Conservation (phyloP, 2,329 filamentous ascomycete species). For the Pezicula carpinea region DNA sequence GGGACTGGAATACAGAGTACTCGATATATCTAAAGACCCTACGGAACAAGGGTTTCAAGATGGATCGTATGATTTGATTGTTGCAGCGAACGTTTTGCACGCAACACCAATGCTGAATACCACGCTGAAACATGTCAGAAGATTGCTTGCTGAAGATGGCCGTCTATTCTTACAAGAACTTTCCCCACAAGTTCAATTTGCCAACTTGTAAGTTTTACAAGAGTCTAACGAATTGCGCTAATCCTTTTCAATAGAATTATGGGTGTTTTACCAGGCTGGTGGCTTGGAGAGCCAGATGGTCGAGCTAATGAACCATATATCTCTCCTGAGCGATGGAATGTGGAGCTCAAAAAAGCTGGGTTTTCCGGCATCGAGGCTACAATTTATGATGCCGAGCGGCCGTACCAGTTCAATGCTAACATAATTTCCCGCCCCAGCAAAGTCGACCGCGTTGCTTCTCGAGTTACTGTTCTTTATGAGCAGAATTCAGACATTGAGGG, state of each 20-base stretch:
- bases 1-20: conserved; percentile 25
- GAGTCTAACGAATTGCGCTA: background rate
- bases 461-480: background rate
- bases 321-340: conserved; percentile 21
- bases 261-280: conserved; percentile 28
- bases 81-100: conserved; percentile 23
- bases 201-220: conserved; percentile 1
- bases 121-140: conserved; percentile 12
- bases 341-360: conserved; percentile 24
- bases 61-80: conserved; percentile 23
- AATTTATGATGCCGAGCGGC: conserved; percentile 12
- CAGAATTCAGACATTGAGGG: background rate
- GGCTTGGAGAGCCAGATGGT: conserved; percentile 25
- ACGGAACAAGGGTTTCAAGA: conserved; percentile 30
- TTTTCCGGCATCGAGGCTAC: conserved; percentile 27
- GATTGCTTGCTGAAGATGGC: conserved; percentile 14
- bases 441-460: background rate
- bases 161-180: conserved; percentile 13
- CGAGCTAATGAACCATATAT: conserved; percentile 23
- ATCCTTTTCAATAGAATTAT: conserved; percentile 6
- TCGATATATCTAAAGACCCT: conserved; percentile 31
- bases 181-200: background rate
- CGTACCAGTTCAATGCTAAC: conserved; percentile 9
- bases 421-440: conserved; percentile 5
- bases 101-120: conserved; percentile 14